Percentiles rank a stretch among this genome's conserved stretches.
These are phyloP conservation scores for Chaetomium fimeti DNA, from an alignment of 495 filamentous ascomycete species.

Conservation along the genomic window DNA sequence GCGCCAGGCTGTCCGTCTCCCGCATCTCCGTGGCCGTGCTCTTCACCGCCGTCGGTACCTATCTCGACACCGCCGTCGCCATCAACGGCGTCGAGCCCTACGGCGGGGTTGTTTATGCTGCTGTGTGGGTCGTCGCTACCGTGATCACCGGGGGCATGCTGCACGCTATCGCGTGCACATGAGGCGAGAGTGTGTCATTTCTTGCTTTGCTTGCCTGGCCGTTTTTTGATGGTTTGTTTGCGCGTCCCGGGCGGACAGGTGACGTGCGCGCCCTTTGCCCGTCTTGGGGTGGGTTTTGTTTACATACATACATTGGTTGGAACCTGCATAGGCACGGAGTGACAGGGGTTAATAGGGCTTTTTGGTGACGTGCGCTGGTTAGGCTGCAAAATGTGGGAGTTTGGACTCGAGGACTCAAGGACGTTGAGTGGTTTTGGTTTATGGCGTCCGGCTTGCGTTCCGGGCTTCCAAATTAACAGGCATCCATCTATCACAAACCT, in stretches of 20 bases:
- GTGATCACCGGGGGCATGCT: conserved; percentile 58
- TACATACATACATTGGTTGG: background rate
- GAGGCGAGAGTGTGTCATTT: background rate
- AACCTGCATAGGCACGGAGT: background rate
- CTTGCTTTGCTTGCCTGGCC: no score
- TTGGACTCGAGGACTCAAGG: background rate
- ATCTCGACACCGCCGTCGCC: conserved; percentile 59
- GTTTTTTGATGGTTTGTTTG: background rate
- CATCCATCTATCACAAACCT: conserved; percentile 9
- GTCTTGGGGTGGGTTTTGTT: background rate
- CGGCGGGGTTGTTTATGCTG: conserved; percentile 68
- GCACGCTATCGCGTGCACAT: conserved; percentile 36
- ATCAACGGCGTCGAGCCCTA: conserved; percentile 63
- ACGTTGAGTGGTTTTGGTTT: background rate
- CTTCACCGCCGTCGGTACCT: conserved; percentile 60
- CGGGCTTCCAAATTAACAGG: conserved; percentile 18
- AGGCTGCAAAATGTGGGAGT: conserved; percentile 14
- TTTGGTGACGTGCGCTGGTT: conserved; percentile 6
- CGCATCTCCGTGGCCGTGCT: conserved; percentile 62
- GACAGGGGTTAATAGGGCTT: background rate
- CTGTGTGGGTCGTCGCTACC: conserved; percentile 65
- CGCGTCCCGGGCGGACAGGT: background rate
- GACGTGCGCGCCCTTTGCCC: background rate
- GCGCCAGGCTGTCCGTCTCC: conserved; percentile 62
- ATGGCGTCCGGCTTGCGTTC: conserved; percentile 11